Evolutionary conservation across 1,284 basidiomycete species (phyloP).

Genomic region (Papiliotrema fonsecae): DNA sequence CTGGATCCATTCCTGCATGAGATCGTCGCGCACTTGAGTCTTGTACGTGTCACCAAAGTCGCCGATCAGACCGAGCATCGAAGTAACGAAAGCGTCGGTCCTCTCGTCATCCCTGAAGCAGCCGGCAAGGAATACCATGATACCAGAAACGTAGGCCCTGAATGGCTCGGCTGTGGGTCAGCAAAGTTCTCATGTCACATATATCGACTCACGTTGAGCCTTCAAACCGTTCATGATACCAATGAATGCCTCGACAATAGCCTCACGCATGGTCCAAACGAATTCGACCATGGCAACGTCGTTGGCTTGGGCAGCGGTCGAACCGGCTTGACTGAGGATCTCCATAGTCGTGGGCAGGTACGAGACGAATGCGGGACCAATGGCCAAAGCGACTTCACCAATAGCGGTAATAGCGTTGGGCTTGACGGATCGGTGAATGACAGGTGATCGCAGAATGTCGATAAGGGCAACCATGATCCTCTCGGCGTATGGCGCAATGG

Average conservation of each 20-base stretch:
- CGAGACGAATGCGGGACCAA: slow-evolving; percentile 80
- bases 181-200: not conserved
- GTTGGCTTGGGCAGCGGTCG: slow-evolving; percentile 73
- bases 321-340: slow-evolving; percentile 85
- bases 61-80: slow-evolving; percentile 79
- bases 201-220: slow-evolving; percentile 58
- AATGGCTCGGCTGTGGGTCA: slow-evolving; percentile 46
- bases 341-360: slow-evolving; percentile 86
- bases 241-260: slow-evolving; percentile 94
- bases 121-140: slow-evolving; percentile 76
- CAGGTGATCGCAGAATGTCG: slow-evolving; percentile 85
- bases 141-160: slow-evolving; percentile 66
- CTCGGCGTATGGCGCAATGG: slow-evolving; percentile 73
- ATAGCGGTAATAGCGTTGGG: slow-evolving; percentile 93
- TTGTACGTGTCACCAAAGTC: slow-evolving; percentile 83
- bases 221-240: slow-evolving; percentile 90
- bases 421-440: slow-evolving; percentile 91
- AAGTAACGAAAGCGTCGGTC: slow-evolving; percentile 69
- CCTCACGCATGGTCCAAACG: slow-evolving; percentile 82
- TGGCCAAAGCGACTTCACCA: slow-evolving; percentile 92
- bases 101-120: slow-evolving; percentile 73
- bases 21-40: slow-evolving; percentile 71
- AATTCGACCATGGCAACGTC: slow-evolving; percentile 60
- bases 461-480: slow-evolving; percentile 87
- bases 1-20: slow-evolving; percentile 78